Conservation (phyloP, 2,329 filamentous ascomycete genomes). For the Diaporthe sp. region DNA sequence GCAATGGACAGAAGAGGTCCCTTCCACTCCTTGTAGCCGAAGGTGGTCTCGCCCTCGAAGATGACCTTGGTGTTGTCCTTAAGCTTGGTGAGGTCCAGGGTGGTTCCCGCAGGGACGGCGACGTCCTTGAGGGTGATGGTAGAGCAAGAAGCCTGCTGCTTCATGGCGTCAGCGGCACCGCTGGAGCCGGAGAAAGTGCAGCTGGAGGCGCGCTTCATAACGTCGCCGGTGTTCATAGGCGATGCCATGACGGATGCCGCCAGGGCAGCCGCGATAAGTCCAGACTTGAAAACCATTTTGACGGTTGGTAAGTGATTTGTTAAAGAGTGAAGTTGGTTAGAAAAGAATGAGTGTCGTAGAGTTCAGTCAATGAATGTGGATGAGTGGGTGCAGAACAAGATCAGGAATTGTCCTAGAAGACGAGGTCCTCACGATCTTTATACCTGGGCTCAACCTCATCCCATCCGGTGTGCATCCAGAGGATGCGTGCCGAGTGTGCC, state of each 20-base stretch:
- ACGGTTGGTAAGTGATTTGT: slow-evolving; percentile 15
- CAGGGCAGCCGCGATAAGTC: slow-evolving; percentile 38
- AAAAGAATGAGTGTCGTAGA: slow-evolving; percentile 19
- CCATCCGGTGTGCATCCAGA: not conserved
- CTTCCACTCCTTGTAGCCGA: slow-evolving; percentile 75
- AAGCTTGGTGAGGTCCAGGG: slow-evolving; percentile 69
- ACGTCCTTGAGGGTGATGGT: slow-evolving; percentile 66
- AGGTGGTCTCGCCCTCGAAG: slow-evolving; percentile 76
- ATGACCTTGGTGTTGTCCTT: slow-evolving; percentile 63
- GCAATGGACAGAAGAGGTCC: slow-evolving; percentile 74
- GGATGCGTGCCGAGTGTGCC: slow-evolving; percentile 4
- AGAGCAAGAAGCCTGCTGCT: slow-evolving; percentile 64
- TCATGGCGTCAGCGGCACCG: slow-evolving; percentile 55
- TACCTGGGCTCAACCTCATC: slow-evolving; percentile 13
- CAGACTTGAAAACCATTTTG: slow-evolving; percentile 33
- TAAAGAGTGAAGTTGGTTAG: slow-evolving; percentile 17
- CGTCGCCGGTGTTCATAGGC: slow-evolving; percentile 33
- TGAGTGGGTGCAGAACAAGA: slow-evolving; percentile 11
- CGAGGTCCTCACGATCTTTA: slow-evolving; percentile 22
- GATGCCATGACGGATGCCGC: slow-evolving; percentile 39
- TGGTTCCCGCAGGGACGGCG: slow-evolving; percentile 69
- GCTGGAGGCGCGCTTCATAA: slow-evolving; percentile 42
- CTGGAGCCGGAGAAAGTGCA: slow-evolving; percentile 70
- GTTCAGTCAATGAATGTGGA: slow-evolving; percentile 21
- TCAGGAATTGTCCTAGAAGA: not conserved